Base-by-base conservation (phyloP, 768 basidiomycete species). In the Lactarius evosmus region DNA sequence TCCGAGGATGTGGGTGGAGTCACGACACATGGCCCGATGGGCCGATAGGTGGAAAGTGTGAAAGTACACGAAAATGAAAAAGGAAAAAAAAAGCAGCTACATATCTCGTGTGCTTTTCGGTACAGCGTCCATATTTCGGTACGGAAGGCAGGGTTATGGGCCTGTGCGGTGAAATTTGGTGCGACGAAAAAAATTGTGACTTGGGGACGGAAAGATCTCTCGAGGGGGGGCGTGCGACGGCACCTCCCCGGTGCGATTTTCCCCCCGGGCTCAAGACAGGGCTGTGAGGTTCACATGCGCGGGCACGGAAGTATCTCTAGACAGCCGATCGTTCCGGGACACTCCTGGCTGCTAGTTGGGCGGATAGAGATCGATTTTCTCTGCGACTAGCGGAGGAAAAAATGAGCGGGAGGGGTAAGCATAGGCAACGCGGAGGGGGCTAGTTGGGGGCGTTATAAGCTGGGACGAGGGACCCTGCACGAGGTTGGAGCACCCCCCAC, bases 381-480 rank as follows among this genome's bases (percentile, higher is more conserved):
- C 25, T 25, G 40, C 7, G 19, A 36, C 40, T 29, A 53, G 57
- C 17, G 32, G 62, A 22, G 4, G 29, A 58, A 29, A 29, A 59
- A 33, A 29, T 19, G 25, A 59, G 38, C 7, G 8, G 30, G 29
- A 49, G 30, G 34, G 30, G 14, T 29, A 40, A 38, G 29, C 29
- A 49, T 22, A 44, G 22, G 2, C 29, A 38, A 32, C 30, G n/a
- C 30, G 34, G 17, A 16, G n/a, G 7, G 33, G 19, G 17, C 33
- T 36, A 27, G 29, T 49, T 33, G 5, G 22, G 17, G 44, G 29
- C 16, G 22, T 64, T 64, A 55, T 64, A 58, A 49, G 38, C 29
- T 40, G 44, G n/a, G n/a, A 30, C 12, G 32, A 12, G 22, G 46
- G 34, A 7, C 3, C 5, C 17, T 16, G 46, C 58, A 64, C 29